phyloP scores from a whole-genome alignment of 2,329 filamentous ascomycete species.

The Fusarium ambrosium region DNA sequence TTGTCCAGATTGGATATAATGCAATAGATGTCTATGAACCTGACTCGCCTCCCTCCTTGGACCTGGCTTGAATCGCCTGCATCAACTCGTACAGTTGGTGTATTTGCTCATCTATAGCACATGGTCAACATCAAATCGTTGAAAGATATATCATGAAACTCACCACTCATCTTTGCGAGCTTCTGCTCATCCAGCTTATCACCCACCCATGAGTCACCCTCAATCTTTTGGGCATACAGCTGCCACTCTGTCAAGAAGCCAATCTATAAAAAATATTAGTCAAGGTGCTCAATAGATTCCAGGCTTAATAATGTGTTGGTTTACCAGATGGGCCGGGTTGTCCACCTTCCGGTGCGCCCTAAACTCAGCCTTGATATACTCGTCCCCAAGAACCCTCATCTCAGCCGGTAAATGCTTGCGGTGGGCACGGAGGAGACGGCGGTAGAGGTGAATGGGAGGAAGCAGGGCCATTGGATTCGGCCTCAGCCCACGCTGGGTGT shows the following conservation, averaged over 20 bases:
- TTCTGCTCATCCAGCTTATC: constrained; percentile 87
- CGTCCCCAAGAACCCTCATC: constrained; percentile 86
- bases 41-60: constrained; percentile 44
- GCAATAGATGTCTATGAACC: constrained; percentile 38
- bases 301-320: constrained; percentile 44
- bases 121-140: constrained; percentile 14
- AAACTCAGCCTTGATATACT: constrained; percentile 95
- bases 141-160: constrained; percentile 45
- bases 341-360: constrained; percentile 85
- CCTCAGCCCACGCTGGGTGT: constrained; percentile 50
- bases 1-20: constrained; percentile 29
- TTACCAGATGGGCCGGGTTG: constrained; percentile 91
- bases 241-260: constrained; percentile 98
- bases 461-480: constrained; percentile 75
- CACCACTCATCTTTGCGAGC: constrained; percentile 94
- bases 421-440: constrained; percentile 88
- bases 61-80: constrained; percentile 75
- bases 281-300: background rate
- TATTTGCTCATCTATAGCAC: constrained; percentile 83
- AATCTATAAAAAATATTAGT: constrained; percentile 68
- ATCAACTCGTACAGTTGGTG: constrained; percentile 95
- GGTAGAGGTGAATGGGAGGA: constrained; percentile 90
- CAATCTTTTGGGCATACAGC: constrained; percentile 90
- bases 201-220: constrained; percentile 87
- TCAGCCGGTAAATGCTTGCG: constrained; percentile 81